Evolutionary conservation across 306 rosid genomes (phyloP).

Genomic region (Quercus dentata): DNA sequence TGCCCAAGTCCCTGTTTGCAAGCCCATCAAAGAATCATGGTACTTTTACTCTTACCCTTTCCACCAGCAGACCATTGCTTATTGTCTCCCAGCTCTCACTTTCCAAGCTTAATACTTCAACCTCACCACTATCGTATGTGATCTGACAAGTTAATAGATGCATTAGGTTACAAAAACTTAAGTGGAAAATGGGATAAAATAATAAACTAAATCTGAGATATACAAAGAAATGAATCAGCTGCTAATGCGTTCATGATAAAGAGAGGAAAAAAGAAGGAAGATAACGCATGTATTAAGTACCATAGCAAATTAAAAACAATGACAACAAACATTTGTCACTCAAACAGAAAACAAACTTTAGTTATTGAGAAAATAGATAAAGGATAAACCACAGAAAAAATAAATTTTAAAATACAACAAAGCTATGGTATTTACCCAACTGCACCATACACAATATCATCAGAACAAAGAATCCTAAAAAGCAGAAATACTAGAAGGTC

Average conservation of each 20-base stretch:
- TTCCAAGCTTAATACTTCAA: conserved; percentile 33
- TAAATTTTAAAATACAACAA: neutral
- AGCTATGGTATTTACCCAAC: no score
- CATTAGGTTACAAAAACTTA: neutral
- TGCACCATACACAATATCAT: no score
- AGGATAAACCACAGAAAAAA: neutral
- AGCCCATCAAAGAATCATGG: neutral
- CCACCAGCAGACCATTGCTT: conserved; percentile 19
- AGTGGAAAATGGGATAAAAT: neutral
- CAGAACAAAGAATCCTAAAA: no score
- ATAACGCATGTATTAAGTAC: neutral
- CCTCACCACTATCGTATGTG: conserved; percentile 19
- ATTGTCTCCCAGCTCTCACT: conserved; percentile 32
- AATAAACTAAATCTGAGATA: neutral
- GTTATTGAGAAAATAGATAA: neutral
- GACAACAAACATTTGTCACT: neutral
- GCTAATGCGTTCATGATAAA: neutral
- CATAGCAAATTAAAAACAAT: neutral
- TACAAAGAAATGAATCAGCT: neutral
- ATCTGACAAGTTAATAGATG: conserved; percentile 25
- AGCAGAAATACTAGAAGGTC: no score
- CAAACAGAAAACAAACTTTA: neutral
- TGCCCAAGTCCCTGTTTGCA: neutral
- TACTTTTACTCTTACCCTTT: conserved; percentile 35
- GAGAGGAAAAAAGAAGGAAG: neutral